phyloP scores from a whole-genome alignment of 306 rosid genomes.

The Abrus pulchellus region DNA sequence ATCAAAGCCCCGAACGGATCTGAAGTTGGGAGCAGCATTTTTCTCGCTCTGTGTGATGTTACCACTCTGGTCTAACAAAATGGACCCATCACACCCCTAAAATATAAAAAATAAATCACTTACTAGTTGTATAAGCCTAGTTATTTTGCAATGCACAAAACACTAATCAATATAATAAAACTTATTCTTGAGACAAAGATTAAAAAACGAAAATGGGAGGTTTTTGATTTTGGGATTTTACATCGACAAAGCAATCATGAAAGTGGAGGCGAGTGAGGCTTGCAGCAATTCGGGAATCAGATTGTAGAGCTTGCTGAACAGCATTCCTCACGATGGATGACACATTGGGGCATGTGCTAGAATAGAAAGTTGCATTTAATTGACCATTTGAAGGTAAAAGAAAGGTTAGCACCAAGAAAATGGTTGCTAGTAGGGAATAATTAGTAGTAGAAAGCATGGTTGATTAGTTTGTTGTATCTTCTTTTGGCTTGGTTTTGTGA shows the following conservation, averaged over 20 bases:
- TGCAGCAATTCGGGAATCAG: constrained; percentile 69
- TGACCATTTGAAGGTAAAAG: constrained; percentile 56
- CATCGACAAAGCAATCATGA: constrained; percentile 77
- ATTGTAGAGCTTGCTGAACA: constrained; percentile 63
- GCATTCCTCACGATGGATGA: constrained; percentile 59
- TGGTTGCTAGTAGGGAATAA: constrained; percentile 11
- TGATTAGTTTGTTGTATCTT: background rate
- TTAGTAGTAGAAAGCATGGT: constrained; percentile 54
- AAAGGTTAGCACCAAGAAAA: constrained; percentile 34
- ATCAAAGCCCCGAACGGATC: constrained; percentile 62
- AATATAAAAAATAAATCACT: background rate
- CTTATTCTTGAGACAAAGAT: background rate
- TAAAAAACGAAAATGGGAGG: background rate
- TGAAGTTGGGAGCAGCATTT: constrained; percentile 64
- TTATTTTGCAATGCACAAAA: too few species aligned
- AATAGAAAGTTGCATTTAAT: constrained; percentile 64
- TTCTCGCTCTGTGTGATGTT: constrained; percentile 76
- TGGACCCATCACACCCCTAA: constrained; percentile 83
- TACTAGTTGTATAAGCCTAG: background rate
- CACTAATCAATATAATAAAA: background rate
- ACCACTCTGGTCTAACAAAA: constrained; percentile 63
- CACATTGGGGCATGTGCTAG: constrained; percentile 68
- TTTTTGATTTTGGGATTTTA: constrained; percentile 15
- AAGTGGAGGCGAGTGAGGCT: constrained; percentile 76
- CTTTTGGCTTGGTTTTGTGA: background rate